phyloP scores from a whole-genome alignment of 352 stramenopile species.

The Globisporangium orthogonon region DNA sequence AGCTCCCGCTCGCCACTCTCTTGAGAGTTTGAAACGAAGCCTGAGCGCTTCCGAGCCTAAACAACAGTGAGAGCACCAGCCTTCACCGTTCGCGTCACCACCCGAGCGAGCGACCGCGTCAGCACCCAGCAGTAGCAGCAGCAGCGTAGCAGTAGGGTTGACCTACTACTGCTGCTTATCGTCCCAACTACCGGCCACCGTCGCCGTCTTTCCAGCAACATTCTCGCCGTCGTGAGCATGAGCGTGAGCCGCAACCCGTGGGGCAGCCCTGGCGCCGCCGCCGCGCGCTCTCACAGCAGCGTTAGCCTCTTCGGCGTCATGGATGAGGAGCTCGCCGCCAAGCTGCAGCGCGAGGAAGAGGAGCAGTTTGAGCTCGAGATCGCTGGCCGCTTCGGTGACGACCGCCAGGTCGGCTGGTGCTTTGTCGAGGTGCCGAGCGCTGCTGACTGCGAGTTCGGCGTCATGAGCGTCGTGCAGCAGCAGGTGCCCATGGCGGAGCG shows the following conservation, averaged over 20 bases:
- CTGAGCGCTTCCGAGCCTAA: background rate
- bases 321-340: slow-evolving; percentile 61
- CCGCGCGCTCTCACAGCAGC: slow-evolving; percentile 12
- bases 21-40: background rate
- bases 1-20: background rate
- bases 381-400: slow-evolving; percentile 52
- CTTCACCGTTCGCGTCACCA: background rate
- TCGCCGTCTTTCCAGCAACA: background rate
- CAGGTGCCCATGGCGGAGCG: slow-evolving; percentile 46
- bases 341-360: slow-evolving; percentile 65
- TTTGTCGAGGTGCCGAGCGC: slow-evolving; percentile 69
- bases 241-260: slow-evolving; percentile 24
- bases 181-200: no score
- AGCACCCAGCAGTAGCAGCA: background rate
- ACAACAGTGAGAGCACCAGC: background rate
- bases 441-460: slow-evolving; percentile 33
- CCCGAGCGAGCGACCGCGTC: background rate
- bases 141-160: background rate
- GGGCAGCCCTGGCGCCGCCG: slow-evolving; percentile 19
- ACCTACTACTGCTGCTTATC: background rate
- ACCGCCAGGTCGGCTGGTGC: slow-evolving; percentile 54
- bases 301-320: slow-evolving; percentile 64
- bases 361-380: slow-evolving; percentile 63
- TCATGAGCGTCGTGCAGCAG: slow-evolving; percentile 73
- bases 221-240: background rate